Percentiles rank a stretch among this genome's conserved stretches.
phyloP scores from a whole-genome alignment of 768 basidiomycete species.

The Lyophyllum decastes region DNA sequence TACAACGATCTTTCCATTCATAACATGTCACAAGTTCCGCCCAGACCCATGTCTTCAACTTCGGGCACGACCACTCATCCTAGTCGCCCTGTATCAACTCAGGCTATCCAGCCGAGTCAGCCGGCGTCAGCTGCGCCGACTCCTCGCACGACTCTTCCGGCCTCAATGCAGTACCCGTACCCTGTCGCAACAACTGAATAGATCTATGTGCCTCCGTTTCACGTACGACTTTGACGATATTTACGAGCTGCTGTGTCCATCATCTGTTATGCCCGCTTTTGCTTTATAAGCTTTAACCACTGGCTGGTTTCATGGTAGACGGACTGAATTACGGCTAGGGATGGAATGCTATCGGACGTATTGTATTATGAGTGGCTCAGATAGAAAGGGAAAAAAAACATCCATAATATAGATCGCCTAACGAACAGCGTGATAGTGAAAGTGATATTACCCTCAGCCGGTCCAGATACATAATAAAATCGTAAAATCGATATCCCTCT shows the following conservation, averaged over 20 bases:
- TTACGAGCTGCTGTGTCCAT: too few species aligned
- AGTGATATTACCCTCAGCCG: too few species aligned
- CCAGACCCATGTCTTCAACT: not conserved
- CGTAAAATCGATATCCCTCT: not conserved
- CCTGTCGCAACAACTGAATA: not conserved
- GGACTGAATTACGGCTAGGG: too few species aligned
- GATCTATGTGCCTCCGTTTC: not conserved
- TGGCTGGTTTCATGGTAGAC: not conserved
- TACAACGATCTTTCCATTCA: slow-evolving; percentile 6
- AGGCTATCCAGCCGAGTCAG: not conserved
- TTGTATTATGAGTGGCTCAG: too few species aligned
- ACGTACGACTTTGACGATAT: not conserved
- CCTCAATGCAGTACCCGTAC: not conserved
- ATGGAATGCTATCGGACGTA: too few species aligned
- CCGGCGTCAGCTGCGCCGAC: slow-evolving; percentile 1
- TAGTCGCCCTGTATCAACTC: not conserved
- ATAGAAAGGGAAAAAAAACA: not conserved
- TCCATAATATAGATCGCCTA: too few species aligned
- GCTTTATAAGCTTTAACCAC: not conserved
- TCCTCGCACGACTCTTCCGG: not conserved
- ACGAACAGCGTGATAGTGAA: too few species aligned
- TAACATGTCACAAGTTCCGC: not conserved
- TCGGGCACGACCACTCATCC: not conserved
- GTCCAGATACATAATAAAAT: too few species aligned
- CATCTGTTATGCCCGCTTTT: too few species aligned